Evolutionary conservation across 2,329 filamentous ascomycete species (phyloP).

Genomic region (Fusarium penzigii): DNA sequence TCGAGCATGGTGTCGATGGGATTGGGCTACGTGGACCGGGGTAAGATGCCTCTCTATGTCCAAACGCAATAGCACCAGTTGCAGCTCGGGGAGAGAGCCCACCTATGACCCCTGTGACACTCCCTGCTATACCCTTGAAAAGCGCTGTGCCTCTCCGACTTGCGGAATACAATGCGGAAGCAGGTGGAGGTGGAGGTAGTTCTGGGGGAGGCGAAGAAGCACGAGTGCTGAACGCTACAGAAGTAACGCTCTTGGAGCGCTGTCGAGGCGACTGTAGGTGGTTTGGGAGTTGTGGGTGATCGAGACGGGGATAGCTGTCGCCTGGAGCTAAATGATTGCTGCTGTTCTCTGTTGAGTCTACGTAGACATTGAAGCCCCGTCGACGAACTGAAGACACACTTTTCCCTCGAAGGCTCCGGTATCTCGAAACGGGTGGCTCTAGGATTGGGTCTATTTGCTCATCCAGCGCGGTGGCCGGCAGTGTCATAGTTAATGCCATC

Average conservation of each 20-base stretch:
- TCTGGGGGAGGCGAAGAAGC: conserved; percentile 1
- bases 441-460: background rate
- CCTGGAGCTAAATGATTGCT: conserved; percentile 15
- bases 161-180: conserved; percentile 16
- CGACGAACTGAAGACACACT: conserved; percentile 33
- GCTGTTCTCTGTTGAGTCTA: conserved; percentile 9
- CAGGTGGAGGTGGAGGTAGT: conserved; percentile 8
- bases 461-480: conserved; percentile 8
- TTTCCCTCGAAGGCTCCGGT: conserved; percentile 36
- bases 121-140: conserved; percentile 18
- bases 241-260: conserved; percentile 30
- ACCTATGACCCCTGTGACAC: conserved; percentile 21
- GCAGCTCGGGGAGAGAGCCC: conserved; percentile 22
- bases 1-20: conserved; percentile 12
- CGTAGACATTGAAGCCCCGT: conserved; percentile 33
- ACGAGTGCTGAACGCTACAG: conserved; percentile 9
- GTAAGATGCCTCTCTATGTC: conserved; percentile 9
- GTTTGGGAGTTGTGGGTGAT: conserved; percentile 19
- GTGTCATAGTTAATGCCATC: conserved; percentile 16
- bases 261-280: conserved; percentile 9
- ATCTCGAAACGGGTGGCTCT: conserved; percentile 30
- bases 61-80: conserved; percentile 11
- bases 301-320: conserved; percentile 27
- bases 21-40: conserved; percentile 19
- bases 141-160: conserved; percentile 19